Conservation (phyloP, 495 filamentous ascomycete species). For the Talaromyces borbonicus region DNA sequence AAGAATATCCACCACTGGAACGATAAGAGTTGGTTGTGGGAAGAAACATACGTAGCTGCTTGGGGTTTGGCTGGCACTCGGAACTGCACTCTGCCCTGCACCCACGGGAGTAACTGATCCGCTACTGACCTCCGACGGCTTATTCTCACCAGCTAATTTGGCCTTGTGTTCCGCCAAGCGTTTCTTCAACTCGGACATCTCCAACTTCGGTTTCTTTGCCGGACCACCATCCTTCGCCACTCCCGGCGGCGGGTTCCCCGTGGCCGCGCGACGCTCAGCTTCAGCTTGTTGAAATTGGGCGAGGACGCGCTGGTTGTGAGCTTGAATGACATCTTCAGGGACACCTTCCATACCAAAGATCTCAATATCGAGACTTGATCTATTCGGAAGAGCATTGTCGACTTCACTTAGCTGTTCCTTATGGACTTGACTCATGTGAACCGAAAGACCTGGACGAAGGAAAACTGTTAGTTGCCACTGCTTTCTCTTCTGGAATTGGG, state of each 20-base stretch:
- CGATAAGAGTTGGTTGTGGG: not conserved
- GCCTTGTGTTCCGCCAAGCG: slow-evolving; percentile 73
- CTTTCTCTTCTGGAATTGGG: not conserved
- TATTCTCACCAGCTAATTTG: slow-evolving; percentile 46
- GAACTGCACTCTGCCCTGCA: slow-evolving; percentile 41
- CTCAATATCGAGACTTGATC: slow-evolving; percentile 76
- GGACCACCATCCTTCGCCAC: slow-evolving; percentile 37
- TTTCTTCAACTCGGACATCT: slow-evolving; percentile 70
- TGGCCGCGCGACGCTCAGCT: slow-evolving; percentile 67
- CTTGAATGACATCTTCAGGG: slow-evolving; percentile 69
- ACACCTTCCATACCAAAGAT: slow-evolving; percentile 99
- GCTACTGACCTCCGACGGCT: slow-evolving; percentile 45
- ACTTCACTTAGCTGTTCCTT: slow-evolving; percentile 80
- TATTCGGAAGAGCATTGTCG: slow-evolving; percentile 82
- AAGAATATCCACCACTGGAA: not conserved
- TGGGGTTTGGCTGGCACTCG: slow-evolving; percentile 40
- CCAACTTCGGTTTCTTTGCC: slow-evolving; percentile 72
- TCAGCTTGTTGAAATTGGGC: slow-evolving; percentile 76
- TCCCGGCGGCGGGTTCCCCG: slow-evolving; percentile 72
- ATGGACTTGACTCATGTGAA: slow-evolving; percentile 97
- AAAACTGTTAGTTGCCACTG: not conserved
- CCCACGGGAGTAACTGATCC: slow-evolving; percentile 51
- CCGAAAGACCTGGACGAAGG: slow-evolving; percentile 60
- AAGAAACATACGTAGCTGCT: slow-evolving; percentile 40
- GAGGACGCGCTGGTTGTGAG: slow-evolving; percentile 77